Base-by-base conservation (phyloP, 1,139 yeast species). In the Yamadazyma spencermartinsiae region DNA sequence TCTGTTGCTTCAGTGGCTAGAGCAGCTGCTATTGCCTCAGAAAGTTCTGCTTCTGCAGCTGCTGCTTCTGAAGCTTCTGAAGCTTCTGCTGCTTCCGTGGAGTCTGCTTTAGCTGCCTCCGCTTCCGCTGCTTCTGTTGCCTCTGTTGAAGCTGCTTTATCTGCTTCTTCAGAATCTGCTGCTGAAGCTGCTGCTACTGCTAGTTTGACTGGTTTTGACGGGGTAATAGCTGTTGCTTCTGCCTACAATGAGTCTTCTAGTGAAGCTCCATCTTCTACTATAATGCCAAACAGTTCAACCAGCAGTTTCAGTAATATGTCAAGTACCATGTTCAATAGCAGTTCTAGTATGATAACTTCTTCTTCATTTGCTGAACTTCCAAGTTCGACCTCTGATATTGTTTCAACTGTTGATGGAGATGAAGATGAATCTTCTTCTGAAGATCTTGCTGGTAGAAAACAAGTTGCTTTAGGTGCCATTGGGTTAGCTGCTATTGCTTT, bases 401-500 rank as follows among this genome's bases (percentile, higher is more conserved):
- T 49, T 16, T 39, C 55, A 7, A 37, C 53, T 28, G 51, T 54
- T 30, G 49, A 42, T 12, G 47, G 39, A 13, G 45, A 42, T 2
- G 50, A 43, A 29, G 46, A 43, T 8, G 41, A 38, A 5, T 25
- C 41, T 14, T 25, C 43, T 13, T 44, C 57, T 29, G 43, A 44
- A 19, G 63, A 61, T 36, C 66, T 58, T 32, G 76, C 67, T 37
- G 62, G 62, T 65, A 58, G 46, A 12, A 58, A 54, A 46, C 62
- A 67, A 49, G 56, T 53, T 28, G 54, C 62, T 41, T 48, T 54
- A 33, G 73, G 76, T 33, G 63, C 75, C 16, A 54, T 75, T 40
- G 81, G 82, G 50, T 53, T 75, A 38, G 57, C 74, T 45, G 66
- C 74, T 33, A 58, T 71, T 49, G 75, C 77, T 40, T 67, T 77